Conservation (phyloP, 2,329 filamentous ascomycete genomes). For the Herpotrichia juniperi region DNA sequence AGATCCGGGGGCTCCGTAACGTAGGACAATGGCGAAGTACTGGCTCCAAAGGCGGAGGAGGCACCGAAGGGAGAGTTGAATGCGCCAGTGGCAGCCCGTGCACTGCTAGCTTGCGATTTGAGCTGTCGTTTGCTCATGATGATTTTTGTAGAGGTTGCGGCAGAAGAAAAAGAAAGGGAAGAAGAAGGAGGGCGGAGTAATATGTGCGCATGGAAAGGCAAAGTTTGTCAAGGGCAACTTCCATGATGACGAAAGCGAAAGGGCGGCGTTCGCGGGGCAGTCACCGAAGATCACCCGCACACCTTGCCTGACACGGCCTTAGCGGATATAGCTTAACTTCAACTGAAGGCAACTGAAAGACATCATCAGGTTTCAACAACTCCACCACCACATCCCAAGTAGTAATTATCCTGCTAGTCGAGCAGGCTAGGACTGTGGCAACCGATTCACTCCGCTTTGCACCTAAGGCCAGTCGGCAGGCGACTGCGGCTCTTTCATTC, state of each 20-base stretch:
- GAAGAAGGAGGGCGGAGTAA: background rate
- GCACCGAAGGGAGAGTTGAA: slow-evolving; percentile 49
- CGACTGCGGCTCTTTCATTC: background rate
- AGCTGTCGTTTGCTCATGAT: slow-evolving; percentile 65
- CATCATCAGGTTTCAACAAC: background rate
- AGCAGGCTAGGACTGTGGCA: too few species aligned
- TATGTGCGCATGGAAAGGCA: background rate
- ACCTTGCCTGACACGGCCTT: background rate
- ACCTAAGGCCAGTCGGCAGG: too few species aligned
- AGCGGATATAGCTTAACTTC: slow-evolving; percentile 12
- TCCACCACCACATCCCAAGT: background rate
- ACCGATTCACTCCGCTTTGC: too few species aligned
- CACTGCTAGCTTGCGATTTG: slow-evolving; percentile 69
- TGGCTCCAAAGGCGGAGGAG: slow-evolving; percentile 50
- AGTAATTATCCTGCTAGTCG: too few species aligned
- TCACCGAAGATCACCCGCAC: slow-evolving; percentile 4
- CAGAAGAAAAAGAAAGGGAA: slow-evolving; percentile 3
- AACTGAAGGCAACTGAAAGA: slow-evolving; percentile 11
- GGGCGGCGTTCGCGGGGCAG: slow-evolving; percentile 6
- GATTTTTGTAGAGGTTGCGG: too few species aligned
- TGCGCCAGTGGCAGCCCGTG: slow-evolving; percentile 59
- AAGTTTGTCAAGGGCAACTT: slow-evolving; percentile 5
- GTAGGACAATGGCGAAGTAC: slow-evolving; percentile 77
- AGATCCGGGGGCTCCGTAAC: slow-evolving; percentile 85
- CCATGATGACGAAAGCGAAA: slow-evolving; percentile 9